Conservation (phyloP, 73 alveolate genomes). For the Loxodes magnus region DNA sequence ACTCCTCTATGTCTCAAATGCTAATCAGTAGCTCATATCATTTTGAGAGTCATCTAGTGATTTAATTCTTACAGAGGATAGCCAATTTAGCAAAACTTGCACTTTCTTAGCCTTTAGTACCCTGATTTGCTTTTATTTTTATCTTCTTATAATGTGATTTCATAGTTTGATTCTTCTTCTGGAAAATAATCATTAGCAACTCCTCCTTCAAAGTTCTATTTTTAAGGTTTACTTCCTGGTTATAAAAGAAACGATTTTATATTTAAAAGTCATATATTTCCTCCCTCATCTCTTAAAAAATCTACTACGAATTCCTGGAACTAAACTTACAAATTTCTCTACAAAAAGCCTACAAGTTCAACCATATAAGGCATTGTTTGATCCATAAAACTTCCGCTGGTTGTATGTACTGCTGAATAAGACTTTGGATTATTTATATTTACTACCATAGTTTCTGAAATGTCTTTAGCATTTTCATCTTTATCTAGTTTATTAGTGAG, state of each 20-base stretch:
- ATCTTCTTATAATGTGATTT: slow-evolving; percentile 20
- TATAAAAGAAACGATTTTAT: slow-evolving; percentile 8
- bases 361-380: no score
- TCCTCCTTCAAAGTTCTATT: neutral
- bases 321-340: no score
- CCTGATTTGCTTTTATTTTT: slow-evolving; percentile 8
- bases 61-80: slow-evolving; percentile 19
- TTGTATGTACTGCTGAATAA: no score
- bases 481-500: no score
- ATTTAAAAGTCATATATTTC: slow-evolving; percentile 22
- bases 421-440: no score
- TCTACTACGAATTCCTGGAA: no score
- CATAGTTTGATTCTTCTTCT: slow-evolving; percentile 12
- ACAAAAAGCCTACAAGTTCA: no score
- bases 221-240: neutral
- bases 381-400: no score
- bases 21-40: slow-evolving; percentile 36
- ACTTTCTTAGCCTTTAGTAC: slow-evolving; percentile 21
- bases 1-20: slow-evolving; percentile 22
- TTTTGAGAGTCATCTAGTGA: slow-evolving; percentile 34
- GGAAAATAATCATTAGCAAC: neutral
- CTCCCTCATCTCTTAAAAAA: slow-evolving; percentile 18
- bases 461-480: no score
- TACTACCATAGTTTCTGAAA: no score
- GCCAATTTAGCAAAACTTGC: slow-evolving; percentile 37